phyloP scores from a whole-genome alignment of 2,329 filamentous ascomycete species.

The Paracorniculantispora psalliotae region DNA sequence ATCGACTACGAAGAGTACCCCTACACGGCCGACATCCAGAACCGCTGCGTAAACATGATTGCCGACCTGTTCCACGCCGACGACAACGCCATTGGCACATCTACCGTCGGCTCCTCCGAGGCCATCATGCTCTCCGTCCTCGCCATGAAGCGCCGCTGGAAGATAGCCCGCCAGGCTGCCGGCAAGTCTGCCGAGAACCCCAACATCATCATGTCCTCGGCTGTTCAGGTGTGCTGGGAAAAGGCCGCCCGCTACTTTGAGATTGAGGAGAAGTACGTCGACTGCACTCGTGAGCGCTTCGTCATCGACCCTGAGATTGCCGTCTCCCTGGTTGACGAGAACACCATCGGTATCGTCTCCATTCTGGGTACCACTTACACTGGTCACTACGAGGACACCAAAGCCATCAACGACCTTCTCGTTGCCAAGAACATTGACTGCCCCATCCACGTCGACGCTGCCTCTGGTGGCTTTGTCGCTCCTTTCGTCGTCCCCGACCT shows the following conservation, averaged over 20 bases:
- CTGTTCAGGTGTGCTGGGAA: conserved; percentile 97
- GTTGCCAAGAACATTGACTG: conserved; percentile 69
- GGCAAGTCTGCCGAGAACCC: conserved; percentile 77
- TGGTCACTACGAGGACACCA: conserved; percentile 91
- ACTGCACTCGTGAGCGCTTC: conserved; percentile 56
- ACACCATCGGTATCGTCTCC: conserved; percentile 83
- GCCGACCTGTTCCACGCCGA: conserved; percentile 78
- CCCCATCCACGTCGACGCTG: conserved; percentile 91
- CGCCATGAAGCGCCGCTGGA: conserved; percentile 95
- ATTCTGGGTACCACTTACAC: conserved; percentile 94
- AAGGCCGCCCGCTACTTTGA: conserved; percentile 89
- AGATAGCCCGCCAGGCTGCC: conserved; percentile 75
- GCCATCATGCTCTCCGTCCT: conserved; percentile 78
- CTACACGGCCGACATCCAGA: conserved; percentile 79
- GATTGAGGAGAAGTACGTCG: conserved; percentile 79
- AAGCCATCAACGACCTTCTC: conserved; percentile 84
- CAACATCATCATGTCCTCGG: conserved; percentile 93
- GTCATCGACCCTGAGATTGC: conserved; percentile 60
- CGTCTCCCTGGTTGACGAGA: conserved; percentile 58
- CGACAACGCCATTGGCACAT: conserved; percentile 74
- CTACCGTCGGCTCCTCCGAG: conserved; percentile 84
- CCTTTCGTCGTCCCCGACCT: conserved; percentile 83
- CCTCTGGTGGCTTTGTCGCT: conserved; percentile 86
- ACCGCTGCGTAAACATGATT: conserved; percentile 89
- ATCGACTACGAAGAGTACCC: conserved; percentile 86